Base-by-base conservation (phyloP, 345 rosid genomes). In the Eucalyptus cladocalyx region DNA sequence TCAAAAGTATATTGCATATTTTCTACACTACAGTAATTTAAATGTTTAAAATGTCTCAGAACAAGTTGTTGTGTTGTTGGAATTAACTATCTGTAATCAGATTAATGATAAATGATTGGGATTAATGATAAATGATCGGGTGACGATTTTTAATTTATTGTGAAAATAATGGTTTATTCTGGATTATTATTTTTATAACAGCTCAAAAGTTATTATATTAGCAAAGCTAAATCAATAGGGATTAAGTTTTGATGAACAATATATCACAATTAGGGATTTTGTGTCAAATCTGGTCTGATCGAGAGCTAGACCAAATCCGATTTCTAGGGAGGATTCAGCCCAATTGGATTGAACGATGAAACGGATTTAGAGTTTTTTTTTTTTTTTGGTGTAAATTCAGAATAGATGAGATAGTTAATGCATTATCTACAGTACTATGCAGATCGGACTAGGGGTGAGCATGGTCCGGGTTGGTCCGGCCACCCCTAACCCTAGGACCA, bases 51-150 rank as follows among this genome's bases (percentile, higher is more conserved):
- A 40, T 21, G 83, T 53, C 26, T 53, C 26, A 0, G 2, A 5
- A 5, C 3, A 62, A 0, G 19, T 1, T 15, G 11, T 0, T n/a
- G 6, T 15, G 3, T 65, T 2, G 32, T 12, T 30, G 32, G 69
- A 60, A 12, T 6, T 28, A 69, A 17, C 26, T 69, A 3, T 37
- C 28, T 0, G 5, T 37, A 11, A 76, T 76, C 2, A 19, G 14
- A 19, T 34, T 13, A 16, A 50, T 51, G 4, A 16, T 2, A 50
- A 50, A 50, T 50, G 19, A 49, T 50, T 49, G 2, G 10, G 47
- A 45, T 12, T 2, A 2, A 48, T 48, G 15, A 48, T 4, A 51
- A 53, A 53, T 53, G 4, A 53, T 18, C 18, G 3, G 0, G 2
- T 53, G 10, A 53, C 0, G 9, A 16, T 51, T 1, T 50, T 51